Base-by-base conservation (phyloP, 176 grass and related monocot genomes). In the Paspalum notatum region DNA sequence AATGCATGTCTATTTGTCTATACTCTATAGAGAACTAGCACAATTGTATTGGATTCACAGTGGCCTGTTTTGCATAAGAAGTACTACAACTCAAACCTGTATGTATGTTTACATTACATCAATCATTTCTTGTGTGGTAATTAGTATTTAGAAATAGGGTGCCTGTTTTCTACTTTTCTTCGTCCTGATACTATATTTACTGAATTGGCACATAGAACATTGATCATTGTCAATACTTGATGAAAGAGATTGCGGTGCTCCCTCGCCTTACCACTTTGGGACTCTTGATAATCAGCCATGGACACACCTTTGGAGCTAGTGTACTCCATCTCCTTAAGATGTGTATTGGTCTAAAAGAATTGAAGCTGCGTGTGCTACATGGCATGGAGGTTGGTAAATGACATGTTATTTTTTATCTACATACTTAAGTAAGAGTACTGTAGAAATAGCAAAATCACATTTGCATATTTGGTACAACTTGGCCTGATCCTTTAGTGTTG, bases 231-330 rank as follows among this genome's bases (percentile, higher is more conserved):
- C 57, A 44, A 37, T 79, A 85, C 58, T 63, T 79, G 15, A 78
- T 72, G 75, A 47, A 79, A 46, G 75, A 79, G 22, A 64, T 85
- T 57, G 45, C 56, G 54, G 37, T 52, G 57, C 83, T 72, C 38
- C 76, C 83, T 64, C 12, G 54, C 12, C 7, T 79, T 22, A 55
- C 20, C 20, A 22, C 5, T 6, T 62, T 85, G 58, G 1, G 4
- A 0, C 32, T 85, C 37, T 5, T 3, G 52, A 2, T 85, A 52
- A 12, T 21, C 5, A 9, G 22, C 71, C 45, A 38, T 0, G 66
- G 67, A 47, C 83, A 79, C 55, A 22, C 21, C 21, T 22, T 56
- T 12, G 71, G 37, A 18, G 17, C 71, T 6, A 4, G 37, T 37
- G 21, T 38, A 40, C 56, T 74, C 39, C 71, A 74, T 74, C 1